Conservation (phyloP, 2,329 filamentous ascomycete species). For the Xylariaceae sp. region DNA sequence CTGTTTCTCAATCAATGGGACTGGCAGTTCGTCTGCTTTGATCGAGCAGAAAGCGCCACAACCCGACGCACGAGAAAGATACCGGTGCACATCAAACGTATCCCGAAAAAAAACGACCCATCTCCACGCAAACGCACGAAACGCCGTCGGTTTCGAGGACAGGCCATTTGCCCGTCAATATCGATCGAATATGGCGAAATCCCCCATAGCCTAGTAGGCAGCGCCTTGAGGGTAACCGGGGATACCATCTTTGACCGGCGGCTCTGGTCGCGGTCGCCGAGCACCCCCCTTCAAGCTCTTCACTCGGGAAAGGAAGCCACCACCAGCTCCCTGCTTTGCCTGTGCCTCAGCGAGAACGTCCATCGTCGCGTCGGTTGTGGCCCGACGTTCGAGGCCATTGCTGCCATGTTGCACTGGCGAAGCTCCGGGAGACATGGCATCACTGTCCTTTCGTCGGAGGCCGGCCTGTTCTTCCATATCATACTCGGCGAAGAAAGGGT, state of each 20-base stretch:
- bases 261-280: slow-evolving; percentile 44
- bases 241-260: slow-evolving; percentile 24
- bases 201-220: slow-evolving; percentile 18
- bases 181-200: neutral
- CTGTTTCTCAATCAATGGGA: neutral
- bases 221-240: slow-evolving; percentile 20
- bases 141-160: neutral
- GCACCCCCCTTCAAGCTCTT: slow-evolving; percentile 71
- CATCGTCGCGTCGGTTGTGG: slow-evolving; percentile 52
- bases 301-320: slow-evolving; percentile 72
- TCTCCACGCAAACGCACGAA: neutral
- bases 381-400: slow-evolving; percentile 54
- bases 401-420: slow-evolving; percentile 47
- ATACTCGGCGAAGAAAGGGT: slow-evolving; percentile 82
- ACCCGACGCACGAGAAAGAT: neutral
- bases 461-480: slow-evolving; percentile 50
- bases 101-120: neutral
- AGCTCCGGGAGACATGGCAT: slow-evolving; percentile 39
- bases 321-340: slow-evolving; percentile 45
- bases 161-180: neutral
- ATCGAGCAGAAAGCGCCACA: neutral
- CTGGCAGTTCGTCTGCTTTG: neutral
- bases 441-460: slow-evolving; percentile 37
- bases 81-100: slow-evolving; percentile 6
- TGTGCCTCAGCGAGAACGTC: slow-evolving; percentile 37